Conservation (phyloP, 2,329 filamentous ascomycete genomes). For the Penicillium hesseltinei region DNA sequence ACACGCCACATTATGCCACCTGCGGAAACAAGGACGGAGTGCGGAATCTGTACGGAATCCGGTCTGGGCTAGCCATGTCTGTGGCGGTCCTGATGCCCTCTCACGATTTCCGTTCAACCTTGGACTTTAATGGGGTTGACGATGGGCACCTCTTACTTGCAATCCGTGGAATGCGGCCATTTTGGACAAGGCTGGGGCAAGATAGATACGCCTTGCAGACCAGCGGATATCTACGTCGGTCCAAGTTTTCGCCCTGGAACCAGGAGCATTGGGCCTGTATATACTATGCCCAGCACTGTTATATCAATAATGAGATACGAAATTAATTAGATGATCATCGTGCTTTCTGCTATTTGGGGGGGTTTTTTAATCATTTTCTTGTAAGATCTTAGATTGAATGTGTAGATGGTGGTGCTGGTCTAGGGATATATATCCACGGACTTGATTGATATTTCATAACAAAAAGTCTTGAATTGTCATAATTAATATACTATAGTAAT, state of each 20-base stretch:
- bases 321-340: background rate
- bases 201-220: background rate
- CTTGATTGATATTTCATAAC: background rate
- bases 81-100: background rate
- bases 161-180: background rate
- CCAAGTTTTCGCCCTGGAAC: background rate
- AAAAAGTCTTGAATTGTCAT: no score
- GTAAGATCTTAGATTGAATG: background rate
- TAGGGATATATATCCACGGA: background rate
- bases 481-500: background rate
- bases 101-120: background rate
- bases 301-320: background rate
- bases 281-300: background rate
- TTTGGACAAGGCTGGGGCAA: background rate
- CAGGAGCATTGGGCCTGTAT: background rate
- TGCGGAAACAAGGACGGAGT: background rate
- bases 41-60: background rate
- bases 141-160: background rate
- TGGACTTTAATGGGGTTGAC: background rate
- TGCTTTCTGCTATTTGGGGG: background rate
- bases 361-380: background rate
- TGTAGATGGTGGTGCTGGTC: background rate
- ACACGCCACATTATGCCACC: background rate
- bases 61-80: background rate
- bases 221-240: background rate